Evolutionary conservation across 2,329 filamentous ascomycete species (phyloP), one percentile per base, ranked within the genome.

Genomic region (Neofusicoccum laricinum): DNA sequence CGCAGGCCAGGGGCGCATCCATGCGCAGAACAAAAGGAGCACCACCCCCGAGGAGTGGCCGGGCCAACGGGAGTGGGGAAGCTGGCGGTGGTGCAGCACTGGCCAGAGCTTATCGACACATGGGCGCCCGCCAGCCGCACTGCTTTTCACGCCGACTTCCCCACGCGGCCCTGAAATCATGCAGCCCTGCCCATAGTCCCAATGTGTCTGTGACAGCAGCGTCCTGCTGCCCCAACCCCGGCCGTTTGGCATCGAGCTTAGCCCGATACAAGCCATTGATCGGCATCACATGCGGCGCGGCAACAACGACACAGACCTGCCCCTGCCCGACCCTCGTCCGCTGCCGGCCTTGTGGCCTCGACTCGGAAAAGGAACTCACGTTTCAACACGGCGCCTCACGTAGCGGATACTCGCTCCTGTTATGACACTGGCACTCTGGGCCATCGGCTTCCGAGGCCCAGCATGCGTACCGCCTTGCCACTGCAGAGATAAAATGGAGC

Each of bases 91-190:
- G 34, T 63, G 61, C 40, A 45, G 61, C 61, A 53, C 61, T 34
- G 49, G 50, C 49, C 61, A 63, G 40, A 63, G 61, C 40, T 63
- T 63, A 46, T 63, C 50, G 30, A 12, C 57, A 59, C 43, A 8
- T 48, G 12, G 25, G 25, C 19, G 15, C 36, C 41, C 19, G 21
- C 40, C 53, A 43, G 38, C 38, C 30, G n/a, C n/a, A 46, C n/a
- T n/a, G n/a, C n/a, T n/a, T n/a, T 30, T 30, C 25, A 30, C 25
- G 25, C 25, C 25, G 36, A 32, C 21, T 43, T 43, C 14, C 53
- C 53, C 53, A 43, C 51, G 19, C 51, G 19, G 19, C 10, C 51
- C 38, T 57, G 36, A 43, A 57, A 25, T 30, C 38, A 30, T 34
- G 25, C 55, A n/a, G 55, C 55, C 55, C 41, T 59, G 40, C 41